phyloP scores from a whole-genome alignment of 495 filamentous ascomycete genomes.

The Entonaema liquescens region DNA sequence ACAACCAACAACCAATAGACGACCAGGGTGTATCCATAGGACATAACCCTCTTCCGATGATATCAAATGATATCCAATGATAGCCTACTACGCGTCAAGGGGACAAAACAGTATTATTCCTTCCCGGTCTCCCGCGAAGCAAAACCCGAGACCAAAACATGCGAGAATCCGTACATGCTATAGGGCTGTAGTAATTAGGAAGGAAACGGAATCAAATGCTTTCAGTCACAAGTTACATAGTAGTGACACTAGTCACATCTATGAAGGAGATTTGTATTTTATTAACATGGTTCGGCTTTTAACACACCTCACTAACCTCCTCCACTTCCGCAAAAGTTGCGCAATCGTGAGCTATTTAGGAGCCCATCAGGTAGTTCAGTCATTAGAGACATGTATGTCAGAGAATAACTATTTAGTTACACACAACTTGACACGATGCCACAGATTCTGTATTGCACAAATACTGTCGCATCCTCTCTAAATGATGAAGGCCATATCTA shows the following conservation, averaged over 20 bases:
- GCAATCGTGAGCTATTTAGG: not conserved
- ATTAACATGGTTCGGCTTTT: not conserved
- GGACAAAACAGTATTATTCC: not conserved
- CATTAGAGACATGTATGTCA: too few relatives aligned
- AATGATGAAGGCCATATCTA: not conserved
- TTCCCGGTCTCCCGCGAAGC: not conserved
- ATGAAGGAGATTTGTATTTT: not conserved
- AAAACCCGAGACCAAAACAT: not conserved
- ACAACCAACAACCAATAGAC: not conserved
- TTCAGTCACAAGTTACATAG: not conserved
- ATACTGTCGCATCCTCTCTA: not conserved
- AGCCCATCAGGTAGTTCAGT: too few relatives aligned
- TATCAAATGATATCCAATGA: too few relatives aligned
- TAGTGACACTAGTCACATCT: not conserved
- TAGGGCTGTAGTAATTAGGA: too few relatives aligned
- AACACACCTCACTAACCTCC: not conserved
- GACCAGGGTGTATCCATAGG: not conserved
- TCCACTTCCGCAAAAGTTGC: not conserved
- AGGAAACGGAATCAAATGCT: not conserved
- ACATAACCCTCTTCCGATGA: not conserved
- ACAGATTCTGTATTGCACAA: not conserved
- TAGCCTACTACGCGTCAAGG: not conserved
- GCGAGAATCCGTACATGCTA: not conserved
- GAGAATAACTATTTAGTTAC: not conserved
- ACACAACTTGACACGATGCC: not conserved